Conservation (phyloP, 768 basidiomycete genomes). For the Lactifluus subvellereus region DNA sequence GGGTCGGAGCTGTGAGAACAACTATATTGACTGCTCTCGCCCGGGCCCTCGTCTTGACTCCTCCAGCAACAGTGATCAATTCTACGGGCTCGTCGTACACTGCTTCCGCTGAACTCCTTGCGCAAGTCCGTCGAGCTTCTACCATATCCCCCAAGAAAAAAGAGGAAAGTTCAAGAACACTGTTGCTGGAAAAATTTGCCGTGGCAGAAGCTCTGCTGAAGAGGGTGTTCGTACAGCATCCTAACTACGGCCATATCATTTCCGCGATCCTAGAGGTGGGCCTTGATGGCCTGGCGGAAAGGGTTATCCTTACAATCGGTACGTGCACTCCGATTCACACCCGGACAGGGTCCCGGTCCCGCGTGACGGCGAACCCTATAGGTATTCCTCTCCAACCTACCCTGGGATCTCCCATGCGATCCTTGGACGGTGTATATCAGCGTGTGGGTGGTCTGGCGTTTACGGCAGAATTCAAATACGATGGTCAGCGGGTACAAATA, state of each 20-base stretch:
- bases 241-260: conserved; percentile 67
- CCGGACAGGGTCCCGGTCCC: conserved; percentile 5
- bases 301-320: conserved; percentile 69
- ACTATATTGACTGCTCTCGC: conserved; percentile 78
- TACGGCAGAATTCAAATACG: conserved; percentile 87
- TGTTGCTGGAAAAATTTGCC: conserved; percentile 40
- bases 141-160: conserved; percentile 31
- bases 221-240: conserved; percentile 72
- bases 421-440: conserved; percentile 77
- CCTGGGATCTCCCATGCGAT: conserved; percentile 80
- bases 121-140: conserved; percentile 26
- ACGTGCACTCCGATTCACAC: conserved; percentile 26
- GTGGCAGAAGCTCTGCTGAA: conserved; percentile 61
- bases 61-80: conserved; percentile 31
- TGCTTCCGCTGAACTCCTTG: conserved; percentile 31
- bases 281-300: conserved; percentile 50
- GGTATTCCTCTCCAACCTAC: conserved; percentile 84
- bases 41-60: conserved; percentile 64
- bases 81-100: conserved; percentile 30
- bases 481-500: conserved; percentile 83
- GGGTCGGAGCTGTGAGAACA: conserved; percentile 84
- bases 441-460: conserved; percentile 62
- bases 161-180: conserved; percentile 31
- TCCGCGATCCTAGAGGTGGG: conserved; percentile 54
- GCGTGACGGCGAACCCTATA: conserved; percentile 27